Evolutionary conservation across 257 asterid species (phyloP).

Genomic region (Euphrasia confusa): DNA sequence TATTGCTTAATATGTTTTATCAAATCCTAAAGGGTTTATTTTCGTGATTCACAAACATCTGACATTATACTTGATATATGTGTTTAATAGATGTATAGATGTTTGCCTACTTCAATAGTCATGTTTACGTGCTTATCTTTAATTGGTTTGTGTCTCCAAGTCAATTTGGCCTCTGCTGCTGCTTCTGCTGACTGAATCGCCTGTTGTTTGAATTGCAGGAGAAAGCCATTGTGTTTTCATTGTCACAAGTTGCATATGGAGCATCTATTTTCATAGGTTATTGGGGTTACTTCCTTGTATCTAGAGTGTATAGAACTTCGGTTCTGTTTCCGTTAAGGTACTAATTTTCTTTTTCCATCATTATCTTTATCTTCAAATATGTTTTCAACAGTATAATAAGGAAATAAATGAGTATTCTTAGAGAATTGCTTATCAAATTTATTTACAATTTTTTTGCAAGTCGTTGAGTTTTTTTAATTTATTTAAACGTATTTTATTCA

Average conservation of each 20-base stretch:
- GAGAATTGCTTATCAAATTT: slow-evolving; percentile 4
- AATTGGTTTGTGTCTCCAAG: slow-evolving; percentile 3
- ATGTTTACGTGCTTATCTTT: slow-evolving; percentile 15
- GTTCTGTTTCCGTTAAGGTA: slow-evolving; percentile 85
- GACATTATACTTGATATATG: background rate
- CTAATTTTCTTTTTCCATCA: slow-evolving; percentile 10
- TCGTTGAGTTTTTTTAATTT: background rate
- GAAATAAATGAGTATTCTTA: slow-evolving; percentile 6
- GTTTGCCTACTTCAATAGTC: slow-evolving; percentile 11
- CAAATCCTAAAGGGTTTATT: background rate
- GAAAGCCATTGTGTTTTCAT: slow-evolving; percentile 68
- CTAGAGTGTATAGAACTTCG: slow-evolving; percentile 36
- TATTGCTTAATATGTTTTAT: slow-evolving; percentile 1
- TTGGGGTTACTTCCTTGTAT: slow-evolving; percentile 81
- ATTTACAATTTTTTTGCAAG: slow-evolving; percentile 2
- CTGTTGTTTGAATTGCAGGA: slow-evolving; percentile 52
- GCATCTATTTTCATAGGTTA: slow-evolving; percentile 72
- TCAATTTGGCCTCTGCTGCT: slow-evolving; percentile 8
- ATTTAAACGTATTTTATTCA: background rate
- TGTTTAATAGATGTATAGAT: no score
- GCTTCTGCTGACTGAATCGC: slow-evolving; percentile 18
- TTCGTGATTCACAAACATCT: background rate
- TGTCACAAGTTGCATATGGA: slow-evolving; percentile 90
- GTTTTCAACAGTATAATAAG: background rate
- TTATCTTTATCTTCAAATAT: slow-evolving; percentile 12